These are phyloP conservation scores for Trametes sp. DNA, from an alignment of 1,284 basidiomycete species.

Conservation along the genomic window DNA sequence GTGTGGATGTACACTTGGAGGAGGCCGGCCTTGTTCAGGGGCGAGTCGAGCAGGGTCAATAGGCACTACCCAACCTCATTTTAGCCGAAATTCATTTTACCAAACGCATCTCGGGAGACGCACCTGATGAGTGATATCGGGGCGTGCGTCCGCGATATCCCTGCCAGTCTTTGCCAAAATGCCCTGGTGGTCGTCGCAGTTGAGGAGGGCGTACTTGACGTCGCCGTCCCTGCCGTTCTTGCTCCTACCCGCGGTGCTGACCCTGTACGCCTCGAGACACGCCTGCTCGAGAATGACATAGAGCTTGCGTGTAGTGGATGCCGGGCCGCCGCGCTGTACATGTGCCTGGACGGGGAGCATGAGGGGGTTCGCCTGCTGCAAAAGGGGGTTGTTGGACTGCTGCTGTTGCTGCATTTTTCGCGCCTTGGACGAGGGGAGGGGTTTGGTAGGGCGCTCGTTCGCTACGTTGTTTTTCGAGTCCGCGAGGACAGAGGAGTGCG, in stretches of 20 bases:
- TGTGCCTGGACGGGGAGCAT: slow-evolving; percentile 85
- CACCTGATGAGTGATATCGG: slow-evolving; percentile 99
- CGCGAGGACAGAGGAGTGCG: slow-evolving; percentile 21
- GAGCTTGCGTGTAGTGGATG: slow-evolving; percentile 67
- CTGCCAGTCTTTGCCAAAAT: slow-evolving; percentile 97
- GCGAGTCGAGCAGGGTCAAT: slow-evolving; percentile 95
- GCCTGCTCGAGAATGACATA: slow-evolving; percentile 95
- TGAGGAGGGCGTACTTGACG: slow-evolving; percentile 96
- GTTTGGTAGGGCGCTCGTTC: slow-evolving; percentile 52
- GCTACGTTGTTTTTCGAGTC: slow-evolving; percentile 39
- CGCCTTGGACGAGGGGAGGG: slow-evolving; percentile 57
- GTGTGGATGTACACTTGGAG: slow-evolving; percentile 99
- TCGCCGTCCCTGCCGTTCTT: slow-evolving; percentile 69
- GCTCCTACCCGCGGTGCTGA: slow-evolving; percentile 66
- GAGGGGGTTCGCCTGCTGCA: slow-evolving; percentile 68
- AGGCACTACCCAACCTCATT: slow-evolving; percentile 72
- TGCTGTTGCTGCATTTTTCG: slow-evolving; percentile 49
- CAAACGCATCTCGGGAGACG: slow-evolving; percentile 33
- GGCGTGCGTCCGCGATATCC: slow-evolving; percentile 97
- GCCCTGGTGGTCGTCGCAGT: slow-evolving; percentile 99
- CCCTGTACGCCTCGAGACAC: slow-evolving; percentile 94
- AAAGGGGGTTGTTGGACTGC: slow-evolving; percentile 44
- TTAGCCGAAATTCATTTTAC: slow-evolving; percentile 2
- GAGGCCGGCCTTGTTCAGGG: slow-evolving; percentile 96
- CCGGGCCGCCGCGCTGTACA: slow-evolving; percentile 65